Conservation (phyloP, 768 basidiomycete species). For the Nevesoporus exiguus region DNA sequence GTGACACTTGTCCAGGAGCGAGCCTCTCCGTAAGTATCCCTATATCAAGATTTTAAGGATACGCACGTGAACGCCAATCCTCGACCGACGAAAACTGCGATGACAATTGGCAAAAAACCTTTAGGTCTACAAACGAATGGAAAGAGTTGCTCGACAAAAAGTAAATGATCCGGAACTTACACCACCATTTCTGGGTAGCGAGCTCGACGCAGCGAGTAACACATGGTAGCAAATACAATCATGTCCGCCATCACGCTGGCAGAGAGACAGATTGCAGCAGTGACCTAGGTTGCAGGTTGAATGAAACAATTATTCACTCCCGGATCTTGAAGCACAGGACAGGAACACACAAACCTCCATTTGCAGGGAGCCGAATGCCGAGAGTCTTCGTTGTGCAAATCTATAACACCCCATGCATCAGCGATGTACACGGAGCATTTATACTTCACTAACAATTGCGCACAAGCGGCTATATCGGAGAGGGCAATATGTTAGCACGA, state of each 20-base stretch:
- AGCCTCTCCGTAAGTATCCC: neutral
- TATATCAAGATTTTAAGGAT: neutral
- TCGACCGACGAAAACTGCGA: slow-evolving; percentile 11
- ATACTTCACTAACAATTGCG: slow-evolving; percentile 24
- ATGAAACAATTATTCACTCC: neutral
- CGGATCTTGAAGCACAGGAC: neutral
- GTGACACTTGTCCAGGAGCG: slow-evolving; percentile 6
- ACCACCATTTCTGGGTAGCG: slow-evolving; percentile 13
- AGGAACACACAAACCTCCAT: slow-evolving; percentile 20
- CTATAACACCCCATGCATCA: slow-evolving; percentile 16
- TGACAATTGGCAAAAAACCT: neutral
- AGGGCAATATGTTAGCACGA: neutral
- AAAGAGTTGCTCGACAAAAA: neutral
- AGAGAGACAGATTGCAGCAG: slow-evolving; percentile 10
- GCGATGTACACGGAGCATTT: neutral
- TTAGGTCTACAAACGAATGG: slow-evolving; percentile 11
- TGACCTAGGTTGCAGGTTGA: slow-evolving; percentile 3
- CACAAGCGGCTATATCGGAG: slow-evolving; percentile 15
- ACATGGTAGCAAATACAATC: slow-evolving; percentile 16
- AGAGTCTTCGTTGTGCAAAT: slow-evolving; percentile 19
- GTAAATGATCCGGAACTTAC: slow-evolving; percentile 8
- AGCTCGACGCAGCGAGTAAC: slow-evolving; percentile 17
- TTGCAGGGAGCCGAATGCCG: slow-evolving; percentile 12
- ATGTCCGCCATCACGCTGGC: slow-evolving; percentile 9
- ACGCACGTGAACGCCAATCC: slow-evolving; percentile 28